Evolutionary conservation across 371 early-diverging fungal genomes (phyloP), one percentile per base, ranked within the genome.

Genomic region (Circinella umbellata): DNA sequence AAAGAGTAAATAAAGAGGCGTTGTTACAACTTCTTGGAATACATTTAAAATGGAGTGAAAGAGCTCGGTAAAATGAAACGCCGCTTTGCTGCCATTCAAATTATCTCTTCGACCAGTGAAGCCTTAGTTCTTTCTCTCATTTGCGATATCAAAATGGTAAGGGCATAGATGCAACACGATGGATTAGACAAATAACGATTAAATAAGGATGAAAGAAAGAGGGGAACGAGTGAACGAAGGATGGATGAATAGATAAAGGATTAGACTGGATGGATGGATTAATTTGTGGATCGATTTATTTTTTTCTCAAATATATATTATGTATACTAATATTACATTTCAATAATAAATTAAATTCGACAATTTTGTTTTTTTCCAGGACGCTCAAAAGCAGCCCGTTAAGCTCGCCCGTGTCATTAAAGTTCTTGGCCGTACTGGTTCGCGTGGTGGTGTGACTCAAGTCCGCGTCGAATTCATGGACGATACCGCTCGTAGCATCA

Each of bases 401-500:
- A 97, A 96, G 89, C 92, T 95, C 82, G 99, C 96, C 81, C 88
- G 88, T 73, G 99, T 98, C 78, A 91, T 87, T 79, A 97, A 97
- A 90, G 94, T 98, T 74, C 93, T 98, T 80, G 99, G 98, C 86
- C 95, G 99, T 78, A 98, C 99, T 74, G 99, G 99, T 82, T 98
- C 99, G 83, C 96, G 98, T 81, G 95, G 95, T 90, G 94, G 97
- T 88, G 98, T 98, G 83, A 97, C 98, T 80, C 98, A 98, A 88
- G 99, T 98, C 82, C 94, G 97, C 78, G 99, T 98, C 79, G 99
- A 97, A 87, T 94, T 98, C 89, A 90, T 97, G 88, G 97, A 97
- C 86, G 97, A 97, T 78, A 82, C 91, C 78, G 82, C 85, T 87
- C 96, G 99, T 69, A 93, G 95, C 83, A 97, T 98, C 90, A 95